Conservation (phyloP, 352 stramenopile species). For the Ophiocytium majus region DNA sequence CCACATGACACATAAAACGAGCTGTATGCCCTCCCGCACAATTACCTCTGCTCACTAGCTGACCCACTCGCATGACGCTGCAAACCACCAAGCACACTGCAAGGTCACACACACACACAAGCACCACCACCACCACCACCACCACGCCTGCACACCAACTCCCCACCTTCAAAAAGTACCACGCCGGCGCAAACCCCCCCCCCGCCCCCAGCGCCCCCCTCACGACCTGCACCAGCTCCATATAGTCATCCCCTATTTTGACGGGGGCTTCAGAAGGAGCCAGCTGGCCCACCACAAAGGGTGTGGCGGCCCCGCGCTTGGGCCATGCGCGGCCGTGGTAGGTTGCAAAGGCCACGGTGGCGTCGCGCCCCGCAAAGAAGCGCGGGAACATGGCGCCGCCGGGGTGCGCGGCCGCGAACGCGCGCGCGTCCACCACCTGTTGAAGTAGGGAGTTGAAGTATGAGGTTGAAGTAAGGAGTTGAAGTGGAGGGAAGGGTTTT, state of each 20-base stretch:
- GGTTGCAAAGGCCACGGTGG: slow-evolving; percentile 53
- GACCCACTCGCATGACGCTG: no score
- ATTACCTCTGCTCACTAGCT: no score
- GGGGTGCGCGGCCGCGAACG: slow-evolving; percentile 30
- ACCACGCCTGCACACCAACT: no score
- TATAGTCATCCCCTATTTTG: slow-evolving; percentile 23
- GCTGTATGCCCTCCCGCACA: no score
- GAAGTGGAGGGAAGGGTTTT: no score
- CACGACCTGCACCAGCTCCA: slow-evolving; percentile 28
- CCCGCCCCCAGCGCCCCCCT: background rate
- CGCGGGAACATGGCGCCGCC: slow-evolving; percentile 44
- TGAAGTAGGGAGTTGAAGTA: no score
- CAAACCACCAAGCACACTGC: no score
- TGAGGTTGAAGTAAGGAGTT: no score
- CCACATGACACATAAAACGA: no score
- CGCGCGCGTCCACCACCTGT: slow-evolving; percentile 21
- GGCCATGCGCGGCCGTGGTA: slow-evolving; percentile 53
- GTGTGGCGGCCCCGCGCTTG: slow-evolving; percentile 2
- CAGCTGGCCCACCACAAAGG: slow-evolving; percentile 28
- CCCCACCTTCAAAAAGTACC: slow-evolving; percentile 39
- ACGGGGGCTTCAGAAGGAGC: background rate
- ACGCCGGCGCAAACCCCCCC: slow-evolving; percentile 38
- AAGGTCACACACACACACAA: no score
- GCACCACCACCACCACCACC: no score
- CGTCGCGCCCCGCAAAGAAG: slow-evolving; percentile 50